phyloP scores from a whole-genome alignment of 306 rosid genomes.

The Macrotyloma uniflorum region DNA sequence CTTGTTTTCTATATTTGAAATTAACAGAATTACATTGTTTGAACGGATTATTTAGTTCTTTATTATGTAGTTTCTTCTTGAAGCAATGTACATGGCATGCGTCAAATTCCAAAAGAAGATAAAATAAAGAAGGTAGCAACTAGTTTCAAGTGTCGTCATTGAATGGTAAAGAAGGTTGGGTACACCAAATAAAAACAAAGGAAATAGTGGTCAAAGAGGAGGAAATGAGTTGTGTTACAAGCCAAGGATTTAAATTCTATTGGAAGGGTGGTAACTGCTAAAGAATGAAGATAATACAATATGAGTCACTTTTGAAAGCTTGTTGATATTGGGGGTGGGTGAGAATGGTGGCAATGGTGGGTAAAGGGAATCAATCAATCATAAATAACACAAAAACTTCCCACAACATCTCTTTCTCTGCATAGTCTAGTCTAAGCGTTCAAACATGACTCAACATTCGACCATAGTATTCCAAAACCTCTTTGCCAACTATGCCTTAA shows the following conservation, averaged over 20 bases:
- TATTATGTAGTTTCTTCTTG: neutral
- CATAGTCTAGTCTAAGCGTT: neutral
- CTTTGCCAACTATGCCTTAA: constrained; percentile 20
- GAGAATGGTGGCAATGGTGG: neutral
- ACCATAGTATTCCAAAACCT: neutral
- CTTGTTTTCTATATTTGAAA: too few species aligned
- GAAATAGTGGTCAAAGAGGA: neutral
- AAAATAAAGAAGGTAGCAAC: neutral
- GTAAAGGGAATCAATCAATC: neutral
- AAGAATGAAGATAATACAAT: neutral
- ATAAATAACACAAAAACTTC: neutral
- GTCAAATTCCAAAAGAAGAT: neutral
- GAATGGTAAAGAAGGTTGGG: neutral
- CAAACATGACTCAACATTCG: neutral
- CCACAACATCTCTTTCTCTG: neutral
- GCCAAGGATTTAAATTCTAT: neutral
- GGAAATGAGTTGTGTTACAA: neutral
- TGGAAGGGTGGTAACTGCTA: neutral
- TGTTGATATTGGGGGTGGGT: neutral
- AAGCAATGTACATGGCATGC: neutral
- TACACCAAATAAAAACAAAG: neutral
- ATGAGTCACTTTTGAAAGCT: neutral
- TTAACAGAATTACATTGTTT: too few species aligned
- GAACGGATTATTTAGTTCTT: too few species aligned
- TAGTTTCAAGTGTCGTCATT: neutral